Evolutionary conservation across 306 rosid species (phyloP), one percentile per base, ranked within the genome.

Genomic region (Cucurbita ficifolia): DNA sequence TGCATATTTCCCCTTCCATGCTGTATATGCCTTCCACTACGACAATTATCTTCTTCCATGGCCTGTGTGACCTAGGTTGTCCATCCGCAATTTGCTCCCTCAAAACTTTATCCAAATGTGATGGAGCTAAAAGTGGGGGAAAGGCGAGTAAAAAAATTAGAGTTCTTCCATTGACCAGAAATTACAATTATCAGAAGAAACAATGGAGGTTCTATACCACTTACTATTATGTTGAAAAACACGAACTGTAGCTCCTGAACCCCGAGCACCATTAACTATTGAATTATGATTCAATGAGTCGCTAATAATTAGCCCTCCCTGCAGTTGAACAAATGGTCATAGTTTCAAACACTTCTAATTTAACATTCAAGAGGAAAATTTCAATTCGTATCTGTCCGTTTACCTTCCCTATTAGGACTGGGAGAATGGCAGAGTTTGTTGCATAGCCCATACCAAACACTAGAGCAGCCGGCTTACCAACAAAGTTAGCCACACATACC

Each of bases 1-100:
- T 86, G 81, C 96, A 90, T 67, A 92, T 90, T 81, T 92, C 96
- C 77, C 98, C 98, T 81, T 92, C 98, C 98, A 92, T 92, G 61
- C 96, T 90, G 78, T 92, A 92, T 76, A 92, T 92, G 51, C 98
- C 98, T 84, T 92, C 98, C 67, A 92, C 96, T 64, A 92, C 77
- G 40, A 90, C 96, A 74, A 90, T 80, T 51, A 92, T 88, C 85
- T 92, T 92, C 82, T 88, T 92, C 96, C 98, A 92, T 19, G 98
- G 98, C 75, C 96, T 86, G 70, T 86, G 96, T 22, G 96, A 88
- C 83, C 96, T 85, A 52, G 96, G 98, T 74, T 90, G 96, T 79
- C 98, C 96, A 2, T 90, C 98, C 0, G 96, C 96, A 77, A 92
- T 88, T 62, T 92, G 92, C 81, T 92, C 98, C 80, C 96, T 86